phyloP scores from a whole-genome alignment of 345 rosid species.

The Aurinia saxatilis region DNA sequence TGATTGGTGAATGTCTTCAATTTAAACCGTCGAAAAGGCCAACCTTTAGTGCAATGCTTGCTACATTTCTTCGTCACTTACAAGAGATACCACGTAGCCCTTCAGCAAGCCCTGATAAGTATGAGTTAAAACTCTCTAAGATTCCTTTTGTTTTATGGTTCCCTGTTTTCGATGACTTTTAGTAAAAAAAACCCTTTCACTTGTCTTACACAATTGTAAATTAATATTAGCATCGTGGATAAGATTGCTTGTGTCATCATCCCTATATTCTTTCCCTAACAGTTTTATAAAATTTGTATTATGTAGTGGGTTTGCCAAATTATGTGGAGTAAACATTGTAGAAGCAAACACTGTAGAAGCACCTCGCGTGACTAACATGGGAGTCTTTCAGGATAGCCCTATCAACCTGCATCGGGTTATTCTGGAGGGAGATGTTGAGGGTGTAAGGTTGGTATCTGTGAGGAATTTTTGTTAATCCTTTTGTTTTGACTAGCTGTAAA shows the following conservation, averaged over 20 bases:
- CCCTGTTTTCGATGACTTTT: not conserved
- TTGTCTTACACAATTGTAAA: not conserved
- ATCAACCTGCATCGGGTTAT: conserved; percentile 62
- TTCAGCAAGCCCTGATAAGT: conserved; percentile 89
- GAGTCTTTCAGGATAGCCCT: conserved; percentile 48
- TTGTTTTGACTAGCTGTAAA: conserved; percentile 12
- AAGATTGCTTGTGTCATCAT: conserved; percentile 1
- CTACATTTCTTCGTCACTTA: conserved; percentile 83
- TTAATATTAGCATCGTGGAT: not conserved
- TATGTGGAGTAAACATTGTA: conserved; percentile 44
- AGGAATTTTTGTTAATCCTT: not conserved
- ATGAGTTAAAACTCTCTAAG: conserved; percentile 26
- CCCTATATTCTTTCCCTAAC: not conserved
- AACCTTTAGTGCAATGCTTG: conserved; percentile 81
- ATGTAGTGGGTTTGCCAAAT: conserved; percentile 50
- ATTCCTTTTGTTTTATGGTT: conserved; percentile 7
- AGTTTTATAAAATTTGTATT: conserved; percentile 2
- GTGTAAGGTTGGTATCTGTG: conserved; percentile 70
- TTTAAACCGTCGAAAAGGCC: conserved; percentile 90
- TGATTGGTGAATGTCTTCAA: conserved; percentile 97
- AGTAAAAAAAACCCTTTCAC: not conserved
- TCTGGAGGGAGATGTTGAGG: conserved; percentile 63
- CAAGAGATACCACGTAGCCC: conserved; percentile 92
- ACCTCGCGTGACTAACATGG: conserved; percentile 38
- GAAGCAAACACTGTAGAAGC: conserved; percentile 50